These are phyloP conservation scores for Lotus japonicus DNA, from an alignment of 306 rosid species.

Conservation along the genomic window DNA sequence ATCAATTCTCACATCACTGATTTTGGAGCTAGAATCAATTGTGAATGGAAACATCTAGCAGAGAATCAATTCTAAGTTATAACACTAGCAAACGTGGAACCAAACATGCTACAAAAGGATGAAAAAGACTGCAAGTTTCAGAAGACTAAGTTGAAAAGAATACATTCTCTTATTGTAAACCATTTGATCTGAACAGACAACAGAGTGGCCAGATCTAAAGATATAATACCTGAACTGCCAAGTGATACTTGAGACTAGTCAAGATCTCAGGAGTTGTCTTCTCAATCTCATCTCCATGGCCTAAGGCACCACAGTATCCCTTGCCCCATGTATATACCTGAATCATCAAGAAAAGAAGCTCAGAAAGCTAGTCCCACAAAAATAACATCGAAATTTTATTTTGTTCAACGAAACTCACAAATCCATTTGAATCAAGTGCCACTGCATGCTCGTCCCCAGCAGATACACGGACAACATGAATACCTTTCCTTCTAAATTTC, in stretches of 20 bases:
- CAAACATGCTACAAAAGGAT: background rate
- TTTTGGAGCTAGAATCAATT: no score
- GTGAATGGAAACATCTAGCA: no score
- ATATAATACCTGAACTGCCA: constrained; percentile 76
- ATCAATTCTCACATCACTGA: no score
- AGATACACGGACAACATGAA: constrained; percentile 73
- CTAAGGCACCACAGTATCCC: constrained; percentile 96
- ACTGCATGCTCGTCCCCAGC: constrained; percentile 96
- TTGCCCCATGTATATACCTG: constrained; percentile 93
- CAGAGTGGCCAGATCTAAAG: background rate
- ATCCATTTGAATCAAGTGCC: constrained; percentile 90
- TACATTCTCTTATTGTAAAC: background rate
- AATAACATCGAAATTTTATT: background rate
- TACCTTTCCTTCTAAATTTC: constrained; percentile 57
- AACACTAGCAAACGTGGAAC: no score
- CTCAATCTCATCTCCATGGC: constrained; percentile 90
- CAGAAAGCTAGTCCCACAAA: background rate
- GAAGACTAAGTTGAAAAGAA: background rate
- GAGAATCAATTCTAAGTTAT: no score
- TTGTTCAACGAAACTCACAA: constrained; percentile 45
- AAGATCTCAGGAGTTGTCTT: constrained; percentile 76
- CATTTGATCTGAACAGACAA: background rate
- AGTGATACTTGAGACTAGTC: constrained; percentile 48
- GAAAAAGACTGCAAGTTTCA: background rate
- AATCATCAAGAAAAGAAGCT: constrained; percentile 21